phyloP scores from a whole-genome alignment of 176 grass and related monocot genomes.

The Pharus latifolius region DNA sequence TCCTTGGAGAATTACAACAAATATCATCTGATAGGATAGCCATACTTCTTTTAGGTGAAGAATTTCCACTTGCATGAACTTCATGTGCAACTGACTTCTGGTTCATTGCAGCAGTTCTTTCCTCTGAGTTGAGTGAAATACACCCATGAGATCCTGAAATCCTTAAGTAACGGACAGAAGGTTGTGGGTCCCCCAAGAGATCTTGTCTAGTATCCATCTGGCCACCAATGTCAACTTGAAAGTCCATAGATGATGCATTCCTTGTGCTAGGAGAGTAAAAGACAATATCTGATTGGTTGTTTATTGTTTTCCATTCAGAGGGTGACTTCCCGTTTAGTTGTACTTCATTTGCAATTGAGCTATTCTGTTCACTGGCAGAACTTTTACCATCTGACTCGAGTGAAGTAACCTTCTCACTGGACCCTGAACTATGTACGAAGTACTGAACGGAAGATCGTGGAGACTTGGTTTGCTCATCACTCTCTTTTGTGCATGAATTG shows the following conservation, averaged over 20 bases:
- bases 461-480: background rate
- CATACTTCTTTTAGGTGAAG: background rate
- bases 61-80: background rate
- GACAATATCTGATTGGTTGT: background rate
- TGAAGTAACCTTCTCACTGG: background rate
- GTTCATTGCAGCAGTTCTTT: background rate
- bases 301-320: background rate
- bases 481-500: background rate
- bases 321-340: background rate
- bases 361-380: background rate
- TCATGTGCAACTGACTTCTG: background rate
- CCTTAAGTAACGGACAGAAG: background rate
- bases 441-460: background rate
- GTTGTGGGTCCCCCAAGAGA: background rate
- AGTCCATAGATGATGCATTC: background rate
- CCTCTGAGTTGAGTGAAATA: background rate
- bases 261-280: background rate
- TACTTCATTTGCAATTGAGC: background rate
- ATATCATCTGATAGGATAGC: conserved; percentile 1
- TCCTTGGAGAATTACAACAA: background rate
- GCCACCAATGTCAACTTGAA: background rate
- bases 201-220: background rate
- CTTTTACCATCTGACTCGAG: background rate
- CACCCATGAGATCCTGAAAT: background rate
- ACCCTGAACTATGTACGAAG: background rate